Base-by-base conservation (phyloP, 345 rosid species). In the Noccaea bulbosa region DNA sequence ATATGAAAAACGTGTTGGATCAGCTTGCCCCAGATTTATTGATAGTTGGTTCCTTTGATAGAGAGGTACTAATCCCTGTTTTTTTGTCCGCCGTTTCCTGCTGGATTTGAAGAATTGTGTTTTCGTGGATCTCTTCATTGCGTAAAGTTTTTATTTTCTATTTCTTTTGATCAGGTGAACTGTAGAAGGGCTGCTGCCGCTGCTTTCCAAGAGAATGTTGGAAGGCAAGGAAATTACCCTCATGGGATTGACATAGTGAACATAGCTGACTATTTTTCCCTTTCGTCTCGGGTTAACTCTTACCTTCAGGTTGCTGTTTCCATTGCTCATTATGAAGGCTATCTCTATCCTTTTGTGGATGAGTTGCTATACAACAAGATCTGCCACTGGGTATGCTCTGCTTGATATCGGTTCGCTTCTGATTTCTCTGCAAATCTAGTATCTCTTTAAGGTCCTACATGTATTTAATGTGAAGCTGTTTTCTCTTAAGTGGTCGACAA, bases 141-240 rank as follows among this genome's bases (percentile, higher is more conserved):
- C 32, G 17, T 62, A 65, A 75, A 69, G 14, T 43, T 67, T 64
- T 65, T 62, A 37, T 14, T 67, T 64, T 62, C 37, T 14, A 12
- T 57, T 50, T 70, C 0, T 15, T 46, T 79, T 52, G n/a, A 56
- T 71, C 76, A 94, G 99, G 99, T 94, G 55, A 94, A 94, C 80
- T 91, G 99, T 84, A 85, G 99, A 82, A 90, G 99, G 77, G 96
- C 97, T 54, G 97, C 96, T 37, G 96, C 99, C 5, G 96, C 99
- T 54, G 97, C 99, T 71, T 94, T 94, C 83, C 97, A 94, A 81
- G 99, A 94, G 83, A 94, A 94, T 75, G 90, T 88, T 70, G 99
- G 99, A 79, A 86, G 99, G 80, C 99, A 94, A 80, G 97, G 97
- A 75, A 88, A 86, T 76, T 94, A 87, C 73, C 96, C 93, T 52